Conservation (phyloP, 2,329 filamentous ascomycete genomes). For the Aphanoascus verrucosus region DNA sequence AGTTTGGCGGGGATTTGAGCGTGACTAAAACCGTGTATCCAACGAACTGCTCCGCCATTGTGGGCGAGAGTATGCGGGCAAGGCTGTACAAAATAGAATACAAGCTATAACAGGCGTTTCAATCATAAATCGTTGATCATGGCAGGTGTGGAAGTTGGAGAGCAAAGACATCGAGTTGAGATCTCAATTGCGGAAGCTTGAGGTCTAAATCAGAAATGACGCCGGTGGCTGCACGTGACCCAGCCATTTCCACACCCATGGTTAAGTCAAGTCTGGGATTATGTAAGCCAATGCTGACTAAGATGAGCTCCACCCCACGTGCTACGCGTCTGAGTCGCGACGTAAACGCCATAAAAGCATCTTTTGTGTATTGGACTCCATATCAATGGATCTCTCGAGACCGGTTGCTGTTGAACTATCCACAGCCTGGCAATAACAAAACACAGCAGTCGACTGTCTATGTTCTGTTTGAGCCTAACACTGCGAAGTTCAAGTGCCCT, state of each 20-base stretch:
- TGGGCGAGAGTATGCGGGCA: background rate
- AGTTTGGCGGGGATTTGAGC: constrained; percentile 54
- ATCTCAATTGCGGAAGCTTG: background rate
- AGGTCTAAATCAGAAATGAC: background rate
- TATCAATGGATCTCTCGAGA: background rate
- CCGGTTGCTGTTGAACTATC: too few relatives aligned
- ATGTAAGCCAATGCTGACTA: too few relatives aligned
- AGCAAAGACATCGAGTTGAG: background rate
- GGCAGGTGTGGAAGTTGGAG: background rate
- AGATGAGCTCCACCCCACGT: too few relatives aligned
- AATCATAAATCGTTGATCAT: background rate
- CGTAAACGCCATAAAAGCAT: too few relatives aligned
- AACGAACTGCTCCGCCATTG: constrained; percentile 61
- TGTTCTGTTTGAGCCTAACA: background rate
- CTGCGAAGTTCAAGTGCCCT: background rate
- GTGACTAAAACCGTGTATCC: constrained; percentile 67
- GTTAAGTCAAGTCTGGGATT: too few relatives aligned
- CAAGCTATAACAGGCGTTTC: background rate
- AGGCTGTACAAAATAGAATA: background rate
- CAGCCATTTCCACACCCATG: too few relatives aligned
- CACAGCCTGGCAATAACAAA: background rate
- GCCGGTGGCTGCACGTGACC: too few relatives aligned
- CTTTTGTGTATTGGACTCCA: too few relatives aligned
- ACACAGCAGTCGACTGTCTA: background rate
- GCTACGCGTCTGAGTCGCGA: too few relatives aligned